These are phyloP conservation scores for Populus simonii DNA, from an alignment of 345 rosid species.

Conservation along the genomic window DNA sequence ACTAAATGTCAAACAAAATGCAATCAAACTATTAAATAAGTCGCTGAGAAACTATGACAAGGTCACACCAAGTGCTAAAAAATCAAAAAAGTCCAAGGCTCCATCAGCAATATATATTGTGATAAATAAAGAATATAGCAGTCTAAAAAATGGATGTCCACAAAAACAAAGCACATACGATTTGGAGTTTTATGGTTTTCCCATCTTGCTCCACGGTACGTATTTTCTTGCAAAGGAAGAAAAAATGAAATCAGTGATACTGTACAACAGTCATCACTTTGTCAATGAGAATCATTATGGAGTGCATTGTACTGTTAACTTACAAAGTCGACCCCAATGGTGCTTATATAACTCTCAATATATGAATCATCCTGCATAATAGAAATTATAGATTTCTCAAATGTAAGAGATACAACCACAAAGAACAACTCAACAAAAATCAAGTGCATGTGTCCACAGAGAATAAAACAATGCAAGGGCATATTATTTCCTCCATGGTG, in stretches of 20 bases:
- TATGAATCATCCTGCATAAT: constrained; percentile 63
- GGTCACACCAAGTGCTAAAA: not conserved
- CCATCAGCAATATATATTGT: not conserved
- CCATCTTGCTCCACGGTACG: constrained; percentile 23
- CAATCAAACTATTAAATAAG: not conserved
- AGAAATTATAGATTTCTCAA: not conserved
- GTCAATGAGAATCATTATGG: not conserved
- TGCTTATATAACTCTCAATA: constrained; percentile 66
- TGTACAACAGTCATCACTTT: not conserved
- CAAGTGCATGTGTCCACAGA: not conserved
- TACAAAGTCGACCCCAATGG: constrained; percentile 74
- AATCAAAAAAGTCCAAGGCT: not conserved
- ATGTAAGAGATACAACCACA: not conserved
- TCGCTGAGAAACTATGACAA: not conserved
- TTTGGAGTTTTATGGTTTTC: constrained; percentile 18
- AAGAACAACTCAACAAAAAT: no score
- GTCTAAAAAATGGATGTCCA: not conserved
- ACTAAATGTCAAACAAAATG: constrained; percentile 2
- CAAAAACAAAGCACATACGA: not conserved
- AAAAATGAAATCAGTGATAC: not conserved
- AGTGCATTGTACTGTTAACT: constrained; percentile 14
- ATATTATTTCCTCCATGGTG: not conserved
- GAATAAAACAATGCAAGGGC: not conserved
- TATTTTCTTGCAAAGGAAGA: constrained; percentile 10
- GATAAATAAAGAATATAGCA: not conserved